These are phyloP conservation scores for Penicillium verrucosum DNA, from an alignment of 2,329 filamentous ascomycete species.

Conservation along the genomic window DNA sequence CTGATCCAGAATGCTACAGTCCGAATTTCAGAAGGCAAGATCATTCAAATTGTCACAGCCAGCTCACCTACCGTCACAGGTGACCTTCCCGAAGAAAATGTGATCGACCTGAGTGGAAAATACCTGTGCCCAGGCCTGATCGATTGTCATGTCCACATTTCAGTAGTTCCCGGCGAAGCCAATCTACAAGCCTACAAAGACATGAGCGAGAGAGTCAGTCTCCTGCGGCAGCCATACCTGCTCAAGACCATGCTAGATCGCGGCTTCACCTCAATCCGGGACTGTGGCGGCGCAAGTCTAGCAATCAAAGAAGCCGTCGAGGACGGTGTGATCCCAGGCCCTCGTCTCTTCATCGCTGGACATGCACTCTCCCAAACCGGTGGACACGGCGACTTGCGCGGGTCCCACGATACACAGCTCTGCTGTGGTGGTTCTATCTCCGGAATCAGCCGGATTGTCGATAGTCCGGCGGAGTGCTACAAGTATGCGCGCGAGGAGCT, in stretches of 20 bases:
- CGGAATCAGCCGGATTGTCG: constrained; percentile 45
- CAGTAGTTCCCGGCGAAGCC: constrained; percentile 43
- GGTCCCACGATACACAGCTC: constrained; percentile 37
- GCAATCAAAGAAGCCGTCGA: constrained; percentile 54
- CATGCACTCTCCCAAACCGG: constrained; percentile 57
- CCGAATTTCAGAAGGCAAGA: constrained; percentile 15
- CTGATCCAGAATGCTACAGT: constrained; percentile 16
- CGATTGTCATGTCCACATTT: constrained; percentile 52
- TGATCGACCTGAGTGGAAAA: constrained; percentile 44
- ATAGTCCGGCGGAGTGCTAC: constrained; percentile 56
- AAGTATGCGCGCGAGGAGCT: constrained; percentile 54
- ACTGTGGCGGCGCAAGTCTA: constrained; percentile 56
- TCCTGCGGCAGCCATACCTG: constrained; percentile 21
- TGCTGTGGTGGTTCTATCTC: constrained; percentile 49
- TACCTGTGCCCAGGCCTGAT: constrained; percentile 53
- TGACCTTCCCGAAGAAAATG: background rate
- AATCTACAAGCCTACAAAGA: constrained; percentile 20
- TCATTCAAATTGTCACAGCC: constrained; percentile 6
- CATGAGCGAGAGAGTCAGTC: constrained; percentile 18
- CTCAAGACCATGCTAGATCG: constrained; percentile 50
- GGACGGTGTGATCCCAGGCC: constrained; percentile 56
- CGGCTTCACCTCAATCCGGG: constrained; percentile 59
- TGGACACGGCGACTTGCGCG: constrained; percentile 55
- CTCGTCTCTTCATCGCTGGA: constrained; percentile 55
- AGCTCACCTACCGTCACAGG: background rate